Percentiles rank a stretch among this genome's conserved stretches.
These are phyloP conservation scores for Daldinia eschscholtzii DNA, from an alignment of 2,329 filamentous ascomycete genomes.

Conservation along the genomic window DNA sequence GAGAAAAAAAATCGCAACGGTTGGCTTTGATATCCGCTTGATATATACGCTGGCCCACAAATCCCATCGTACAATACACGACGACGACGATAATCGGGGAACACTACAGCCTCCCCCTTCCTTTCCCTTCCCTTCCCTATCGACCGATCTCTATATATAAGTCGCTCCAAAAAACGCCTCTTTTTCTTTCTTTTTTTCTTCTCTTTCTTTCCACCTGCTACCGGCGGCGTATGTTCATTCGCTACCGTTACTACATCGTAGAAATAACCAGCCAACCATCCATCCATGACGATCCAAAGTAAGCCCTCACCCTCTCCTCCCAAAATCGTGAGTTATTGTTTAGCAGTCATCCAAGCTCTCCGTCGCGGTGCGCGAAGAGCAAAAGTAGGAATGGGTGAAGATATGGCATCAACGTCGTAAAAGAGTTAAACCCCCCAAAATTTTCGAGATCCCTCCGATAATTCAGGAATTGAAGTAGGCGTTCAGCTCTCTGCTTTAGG, in stretches of 20 bases:
- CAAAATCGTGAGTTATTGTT: constrained; percentile 6
- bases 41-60: constrained; percentile 21
- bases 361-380: constrained; percentile 10
- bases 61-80: constrained; percentile 31
- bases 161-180: constrained; percentile 29
- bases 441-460: background rate
- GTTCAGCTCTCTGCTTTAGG: constrained; percentile 33
- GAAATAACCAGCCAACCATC: too few species aligned
- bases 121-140: background rate
- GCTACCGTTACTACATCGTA: constrained; percentile 6
- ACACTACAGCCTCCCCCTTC: constrained; percentile 7
- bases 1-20: background rate
- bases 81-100: background rate
- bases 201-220: constrained; percentile 5
- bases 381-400: constrained; percentile 12
- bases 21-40: background rate
- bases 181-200: too few species aligned
- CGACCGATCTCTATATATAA: constrained; percentile 22
- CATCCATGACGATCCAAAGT: too few species aligned
- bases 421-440: constrained; percentile 6
- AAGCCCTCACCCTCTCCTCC: background rate
- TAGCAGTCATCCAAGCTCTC: constrained; percentile 26
- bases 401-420: constrained; percentile 4
- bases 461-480: background rate
- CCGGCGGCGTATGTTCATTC: background rate